Evolutionary conservation across 176 grass and related monocot species (phyloP).

Genomic region (Poa annua): DNA sequence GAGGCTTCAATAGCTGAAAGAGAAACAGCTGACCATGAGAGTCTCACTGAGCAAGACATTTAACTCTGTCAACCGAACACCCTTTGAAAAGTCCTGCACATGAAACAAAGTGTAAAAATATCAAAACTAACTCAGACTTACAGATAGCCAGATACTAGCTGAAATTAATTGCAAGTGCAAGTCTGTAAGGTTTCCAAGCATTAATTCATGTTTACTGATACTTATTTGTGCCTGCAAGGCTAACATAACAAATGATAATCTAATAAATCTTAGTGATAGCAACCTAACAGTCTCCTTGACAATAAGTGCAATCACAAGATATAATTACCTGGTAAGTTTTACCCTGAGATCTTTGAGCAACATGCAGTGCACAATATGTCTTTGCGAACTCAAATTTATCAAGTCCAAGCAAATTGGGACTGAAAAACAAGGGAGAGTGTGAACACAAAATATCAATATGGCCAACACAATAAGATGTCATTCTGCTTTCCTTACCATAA

Average conservation of each 20-base stretch:
- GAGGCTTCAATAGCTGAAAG: slow-evolving; percentile 38
- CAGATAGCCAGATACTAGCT: slow-evolving; percentile 37
- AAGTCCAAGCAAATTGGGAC: slow-evolving; percentile 77
- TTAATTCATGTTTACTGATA: slow-evolving; percentile 28
- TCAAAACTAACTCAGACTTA: neutral
- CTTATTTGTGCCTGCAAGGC: slow-evolving; percentile 19
- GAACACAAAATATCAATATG: slow-evolving; percentile 26
- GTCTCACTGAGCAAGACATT: slow-evolving; percentile 92
- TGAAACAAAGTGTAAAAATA: slow-evolving; percentile 31
- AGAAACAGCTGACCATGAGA: slow-evolving; percentile 80
- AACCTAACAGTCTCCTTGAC: slow-evolving; percentile 12
- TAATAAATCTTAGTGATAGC: slow-evolving; percentile 9
- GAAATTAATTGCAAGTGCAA: slow-evolving; percentile 22
- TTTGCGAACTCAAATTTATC: slow-evolving; percentile 89
- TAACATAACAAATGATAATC: slow-evolving; percentile 11
- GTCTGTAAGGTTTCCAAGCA: slow-evolving; percentile 22
- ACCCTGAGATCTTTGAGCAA: slow-evolving; percentile 54
- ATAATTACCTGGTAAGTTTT: slow-evolving; percentile 65
- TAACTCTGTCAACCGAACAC: slow-evolving; percentile 76
- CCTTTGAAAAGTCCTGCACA: slow-evolving; percentile 90
- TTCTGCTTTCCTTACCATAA: slow-evolving; percentile 74
- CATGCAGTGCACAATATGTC: slow-evolving; percentile 72
- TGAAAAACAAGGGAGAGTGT: slow-evolving; percentile 48
- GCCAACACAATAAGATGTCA: slow-evolving; percentile 32
- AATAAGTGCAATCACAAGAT: slow-evolving; percentile 29